phyloP scores from a whole-genome alignment of 441 rosid genomes.

The Heliophila coronopifolia region DNA sequence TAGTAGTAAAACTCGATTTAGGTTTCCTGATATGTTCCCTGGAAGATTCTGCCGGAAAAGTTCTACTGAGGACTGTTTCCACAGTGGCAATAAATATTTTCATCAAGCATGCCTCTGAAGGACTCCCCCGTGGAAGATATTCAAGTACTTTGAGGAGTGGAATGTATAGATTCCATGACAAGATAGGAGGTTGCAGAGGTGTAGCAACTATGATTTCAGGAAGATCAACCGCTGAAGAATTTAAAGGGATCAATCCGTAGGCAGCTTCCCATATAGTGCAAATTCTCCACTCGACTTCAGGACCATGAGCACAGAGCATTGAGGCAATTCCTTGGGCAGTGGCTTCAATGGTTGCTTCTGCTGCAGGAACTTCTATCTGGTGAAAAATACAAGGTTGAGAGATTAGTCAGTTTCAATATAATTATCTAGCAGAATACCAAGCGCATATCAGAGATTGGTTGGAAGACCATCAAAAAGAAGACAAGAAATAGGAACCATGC shows the following conservation, averaged over 20 bases:
- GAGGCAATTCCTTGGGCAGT: constrained; percentile 99
- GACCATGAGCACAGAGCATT: constrained; percentile 99
- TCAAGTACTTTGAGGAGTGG: constrained; percentile 97
- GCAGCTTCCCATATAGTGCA: constrained; percentile 99
- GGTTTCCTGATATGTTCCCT: constrained; percentile 50
- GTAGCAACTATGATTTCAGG: constrained; percentile 92
- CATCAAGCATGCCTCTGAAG: constrained; percentile 98
- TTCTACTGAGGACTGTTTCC: constrained; percentile 82
- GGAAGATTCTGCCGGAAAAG: constrained; percentile 67
- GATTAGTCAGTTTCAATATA: constrained; percentile 20
- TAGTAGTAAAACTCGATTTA: constrained; percentile 44
- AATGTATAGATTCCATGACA: constrained; percentile 93
- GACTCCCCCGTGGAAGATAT: constrained; percentile 98
- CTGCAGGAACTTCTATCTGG: constrained; percentile 95
- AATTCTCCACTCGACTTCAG: constrained; percentile 99
- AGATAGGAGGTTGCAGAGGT: constrained; percentile 89
- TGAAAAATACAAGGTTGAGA: constrained; percentile 20
- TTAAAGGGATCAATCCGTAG: constrained; percentile 87
- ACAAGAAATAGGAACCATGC: constrained; percentile 28
- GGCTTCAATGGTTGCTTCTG: constrained; percentile 97
- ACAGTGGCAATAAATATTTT: constrained; percentile 96
- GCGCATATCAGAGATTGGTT: constrained; percentile 4
- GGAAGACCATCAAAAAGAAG: background rate
- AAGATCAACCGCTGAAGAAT: constrained; percentile 96
- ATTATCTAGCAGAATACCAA: constrained; percentile 8